These are phyloP conservation scores for Suhomyces panamericanus DNA, from an alignment of 1,139 yeast genomes.

Conservation along the genomic window DNA sequence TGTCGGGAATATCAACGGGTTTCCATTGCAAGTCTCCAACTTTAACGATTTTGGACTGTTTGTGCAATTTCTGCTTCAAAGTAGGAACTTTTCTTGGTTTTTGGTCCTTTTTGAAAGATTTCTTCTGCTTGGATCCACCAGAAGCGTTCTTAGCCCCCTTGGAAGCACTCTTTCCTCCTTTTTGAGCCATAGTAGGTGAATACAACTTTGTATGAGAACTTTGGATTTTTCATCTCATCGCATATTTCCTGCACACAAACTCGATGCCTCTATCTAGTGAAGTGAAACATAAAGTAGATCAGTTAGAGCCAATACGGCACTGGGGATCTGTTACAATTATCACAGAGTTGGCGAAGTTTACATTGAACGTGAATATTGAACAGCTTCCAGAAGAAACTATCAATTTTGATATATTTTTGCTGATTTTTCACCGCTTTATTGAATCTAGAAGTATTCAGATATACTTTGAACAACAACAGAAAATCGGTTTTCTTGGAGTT, in stretches of 20 bases:
- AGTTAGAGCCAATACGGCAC: background rate
- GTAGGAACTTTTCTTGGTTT: constrained; percentile 25
- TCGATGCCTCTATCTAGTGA: background rate
- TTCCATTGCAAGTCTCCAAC: constrained; percentile 71
- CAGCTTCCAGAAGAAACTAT: background rate
- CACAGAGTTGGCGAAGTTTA: too few species aligned
- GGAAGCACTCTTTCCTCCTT: background rate
- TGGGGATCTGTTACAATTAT: background rate
- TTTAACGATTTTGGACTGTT: constrained; percentile 45
- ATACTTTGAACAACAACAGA: too few species aligned
- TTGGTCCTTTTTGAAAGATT: constrained; percentile 7
- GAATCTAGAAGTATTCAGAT: background rate
- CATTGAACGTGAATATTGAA: too few species aligned
- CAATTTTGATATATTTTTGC: background rate
- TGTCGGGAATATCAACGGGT: constrained; percentile 77
- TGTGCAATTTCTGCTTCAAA: constrained; percentile 33
- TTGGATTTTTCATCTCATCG: constrained; percentile 5
- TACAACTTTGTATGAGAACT: background rate
- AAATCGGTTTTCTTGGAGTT: too few species aligned
- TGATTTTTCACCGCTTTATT: background rate
- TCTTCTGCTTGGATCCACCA: background rate
- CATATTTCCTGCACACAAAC: background rate
- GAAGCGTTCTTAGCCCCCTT: constrained; percentile 1
- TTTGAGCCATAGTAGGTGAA: background rate
- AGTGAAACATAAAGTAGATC: background rate